phyloP scores from a whole-genome alignment of 352 stramenopile species.

The Globisporangium megalacanthum region DNA sequence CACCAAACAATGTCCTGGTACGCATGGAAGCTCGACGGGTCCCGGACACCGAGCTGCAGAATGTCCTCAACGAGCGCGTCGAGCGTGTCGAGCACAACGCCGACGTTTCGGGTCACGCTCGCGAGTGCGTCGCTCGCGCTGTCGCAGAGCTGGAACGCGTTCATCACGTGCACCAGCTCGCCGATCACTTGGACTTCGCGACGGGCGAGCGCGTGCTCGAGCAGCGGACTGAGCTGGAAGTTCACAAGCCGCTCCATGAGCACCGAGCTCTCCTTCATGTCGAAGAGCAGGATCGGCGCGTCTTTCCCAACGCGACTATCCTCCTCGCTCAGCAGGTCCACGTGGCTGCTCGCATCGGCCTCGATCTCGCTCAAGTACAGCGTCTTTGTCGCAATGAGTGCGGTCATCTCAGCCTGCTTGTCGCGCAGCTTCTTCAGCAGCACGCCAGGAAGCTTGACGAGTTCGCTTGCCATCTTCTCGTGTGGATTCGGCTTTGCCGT shows the following conservation, averaged over 20 bases:
- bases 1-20: conserved; percentile 88
- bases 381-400: conserved; percentile 60
- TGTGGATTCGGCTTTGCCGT: conserved; percentile 14
- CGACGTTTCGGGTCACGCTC: conserved; percentile 20
- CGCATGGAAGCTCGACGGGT: conserved; percentile 57
- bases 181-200: conserved; percentile 61
- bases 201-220: conserved; percentile 59
- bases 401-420: conserved; percentile 42
- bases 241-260: conserved; percentile 66
- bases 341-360: conserved; percentile 39
- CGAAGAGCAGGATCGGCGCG: conserved; percentile 74
- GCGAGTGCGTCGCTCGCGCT: background rate
- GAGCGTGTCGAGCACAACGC: conserved; percentile 30
- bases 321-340: conserved; percentile 50
- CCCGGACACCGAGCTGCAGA: conserved; percentile 46
- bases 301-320: conserved; percentile 64
- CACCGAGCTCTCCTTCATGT: conserved; percentile 65
- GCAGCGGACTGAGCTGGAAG: conserved; percentile 73
- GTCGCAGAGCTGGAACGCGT: conserved; percentile 29
- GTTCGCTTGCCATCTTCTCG: conserved; percentile 54
- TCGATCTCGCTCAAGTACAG: conserved; percentile 72
- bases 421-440: conserved; percentile 59
- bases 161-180: conserved; percentile 50
- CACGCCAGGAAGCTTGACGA: conserved; percentile 56
- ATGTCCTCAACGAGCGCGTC: conserved; percentile 53